Evolutionary conservation across 2,329 filamentous ascomycete genomes (phyloP).

Genomic region (Fusarium piperis): DNA sequence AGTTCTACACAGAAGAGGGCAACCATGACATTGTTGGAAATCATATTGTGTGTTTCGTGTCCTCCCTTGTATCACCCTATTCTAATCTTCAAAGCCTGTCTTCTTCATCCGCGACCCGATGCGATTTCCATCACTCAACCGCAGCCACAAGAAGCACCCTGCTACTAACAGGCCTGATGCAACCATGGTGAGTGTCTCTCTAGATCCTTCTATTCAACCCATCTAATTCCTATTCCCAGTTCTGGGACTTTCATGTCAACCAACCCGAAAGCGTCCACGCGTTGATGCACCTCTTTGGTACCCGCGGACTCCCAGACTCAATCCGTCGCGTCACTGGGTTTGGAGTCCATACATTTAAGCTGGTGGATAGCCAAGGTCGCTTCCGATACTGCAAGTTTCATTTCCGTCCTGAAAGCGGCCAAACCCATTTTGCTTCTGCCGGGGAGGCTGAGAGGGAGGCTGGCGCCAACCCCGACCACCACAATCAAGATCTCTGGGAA

Average conservation of each 20-base stretch:
- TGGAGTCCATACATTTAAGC: conserved; percentile 20
- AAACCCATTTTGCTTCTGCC: not conserved
- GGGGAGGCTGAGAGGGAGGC: conserved; percentile 12
- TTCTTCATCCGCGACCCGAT: conserved; percentile 81
- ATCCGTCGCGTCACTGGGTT: conserved; percentile 16
- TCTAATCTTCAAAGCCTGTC: conserved; percentile 56
- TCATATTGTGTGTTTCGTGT: not conserved
- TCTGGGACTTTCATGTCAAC: conserved; percentile 31
- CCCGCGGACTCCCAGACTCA: conserved; percentile 14
- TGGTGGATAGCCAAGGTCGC: not conserved
- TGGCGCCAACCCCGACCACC: conserved; percentile 19
- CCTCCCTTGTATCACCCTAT: not conserved
- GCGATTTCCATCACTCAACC: conserved; percentile 81
- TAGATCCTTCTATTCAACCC: not conserved
- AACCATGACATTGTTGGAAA: conserved; percentile 18
- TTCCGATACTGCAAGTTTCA: conserved; percentile 25
- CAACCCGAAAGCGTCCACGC: conserved; percentile 22
- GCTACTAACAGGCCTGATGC: conserved; percentile 56
- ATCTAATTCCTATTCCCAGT: not conserved
- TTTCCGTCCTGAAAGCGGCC: not conserved
- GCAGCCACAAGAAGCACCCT: conserved; percentile 81
- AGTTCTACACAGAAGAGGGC: conserved; percentile 72
- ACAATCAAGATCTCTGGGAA: conserved; percentile 40
- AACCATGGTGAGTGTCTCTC: not conserved
- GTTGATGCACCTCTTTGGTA: conserved; percentile 21